Percentiles rank a stretch among this genome's conserved stretches.
Evolutionary conservation across 1,284 basidiomycete species (phyloP).

Genomic region (Coniferiporia sulphurascens): DNA sequence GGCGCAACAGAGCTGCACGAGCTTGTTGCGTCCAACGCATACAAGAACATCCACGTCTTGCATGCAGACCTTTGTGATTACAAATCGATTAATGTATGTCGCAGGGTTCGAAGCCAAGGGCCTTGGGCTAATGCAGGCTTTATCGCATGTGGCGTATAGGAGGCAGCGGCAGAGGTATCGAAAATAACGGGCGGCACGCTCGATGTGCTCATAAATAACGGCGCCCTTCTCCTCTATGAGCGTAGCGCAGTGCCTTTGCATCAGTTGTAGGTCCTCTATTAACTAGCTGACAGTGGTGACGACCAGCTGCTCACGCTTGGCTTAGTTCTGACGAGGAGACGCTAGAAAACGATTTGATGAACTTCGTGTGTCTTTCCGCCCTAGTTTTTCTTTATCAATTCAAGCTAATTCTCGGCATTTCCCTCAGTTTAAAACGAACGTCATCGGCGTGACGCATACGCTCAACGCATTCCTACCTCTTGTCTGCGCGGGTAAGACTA

Average conservation of each 20-base stretch:
- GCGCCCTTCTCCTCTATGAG: conserved; percentile 19
- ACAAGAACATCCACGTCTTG: conserved; percentile 26
- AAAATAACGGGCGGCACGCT: conserved; percentile 28
- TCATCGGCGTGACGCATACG: conserved; percentile 22
- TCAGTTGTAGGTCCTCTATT: conserved; percentile 18
- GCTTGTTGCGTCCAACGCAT: conserved; percentile 46
- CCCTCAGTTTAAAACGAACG: conserved; percentile 23
- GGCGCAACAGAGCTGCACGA: conserved; percentile 19
- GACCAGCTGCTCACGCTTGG: not conserved
- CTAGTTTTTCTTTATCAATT: too few relatives aligned
- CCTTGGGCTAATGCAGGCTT: not conserved
- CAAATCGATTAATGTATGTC: conserved; percentile 24
- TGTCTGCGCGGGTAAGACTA: conserved; percentile 21
- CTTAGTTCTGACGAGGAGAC: conserved; percentile 12
- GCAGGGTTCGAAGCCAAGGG: too few relatives aligned
- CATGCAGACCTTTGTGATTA: conserved; percentile 26
- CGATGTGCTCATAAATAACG: conserved; percentile 33
- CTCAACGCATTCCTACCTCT: conserved; percentile 26
- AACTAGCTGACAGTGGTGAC: too few relatives aligned
- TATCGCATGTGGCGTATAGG: conserved; percentile 4
- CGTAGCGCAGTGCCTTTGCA: conserved; percentile 16
- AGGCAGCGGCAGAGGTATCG: conserved; percentile 22
- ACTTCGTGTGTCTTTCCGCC: conserved; percentile 19
- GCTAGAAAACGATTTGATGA: conserved; percentile 25
- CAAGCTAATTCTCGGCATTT: not conserved